Evolutionary conservation across 352 stramenopile genomes (phyloP).

Genomic region (Saprolegnia diclina): DNA sequence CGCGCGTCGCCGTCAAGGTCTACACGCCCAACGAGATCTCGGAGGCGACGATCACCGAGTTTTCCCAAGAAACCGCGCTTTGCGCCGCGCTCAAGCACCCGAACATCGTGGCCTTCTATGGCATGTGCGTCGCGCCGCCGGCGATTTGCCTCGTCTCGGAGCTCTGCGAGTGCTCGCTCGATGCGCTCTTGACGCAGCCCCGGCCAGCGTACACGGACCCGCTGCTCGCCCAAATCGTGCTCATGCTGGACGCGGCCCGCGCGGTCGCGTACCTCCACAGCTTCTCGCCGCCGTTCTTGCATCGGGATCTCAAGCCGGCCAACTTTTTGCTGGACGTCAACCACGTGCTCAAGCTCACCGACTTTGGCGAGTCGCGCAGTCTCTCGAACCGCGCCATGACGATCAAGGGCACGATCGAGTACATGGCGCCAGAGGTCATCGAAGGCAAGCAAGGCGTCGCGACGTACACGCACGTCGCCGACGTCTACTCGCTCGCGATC

Average conservation of each 20-base stretch:
- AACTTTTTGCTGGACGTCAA: conserved; percentile 44
- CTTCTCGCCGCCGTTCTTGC: conserved; percentile 27
- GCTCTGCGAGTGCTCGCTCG: conserved; percentile 43
- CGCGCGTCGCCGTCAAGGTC: conserved; percentile 49
- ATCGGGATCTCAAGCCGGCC: conserved; percentile 28
- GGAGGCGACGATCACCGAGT: conserved; percentile 39
- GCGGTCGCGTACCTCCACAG: conserved; percentile 26
- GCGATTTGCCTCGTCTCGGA: conserved; percentile 51
- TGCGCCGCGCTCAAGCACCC: conserved; percentile 38
- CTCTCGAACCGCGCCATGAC: conserved; percentile 43
- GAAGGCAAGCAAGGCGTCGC: conserved; percentile 59
- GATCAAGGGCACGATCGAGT: conserved; percentile 67
- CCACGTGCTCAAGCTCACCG: conserved; percentile 43
- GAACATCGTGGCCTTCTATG: conserved; percentile 47
- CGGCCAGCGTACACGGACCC: conserved; percentile 15
- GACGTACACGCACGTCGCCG: conserved; percentile 59
- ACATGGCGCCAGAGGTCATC: conserved; percentile 80
- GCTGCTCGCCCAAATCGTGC: conserved; percentile 35
- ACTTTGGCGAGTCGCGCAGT: conserved; percentile 50
- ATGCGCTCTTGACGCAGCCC: conserved; percentile 30
- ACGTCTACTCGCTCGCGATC: conserved; percentile 68
- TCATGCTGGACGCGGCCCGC: conserved; percentile 39
- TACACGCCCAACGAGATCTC: conserved; percentile 50
- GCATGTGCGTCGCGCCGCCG: conserved; percentile 49
- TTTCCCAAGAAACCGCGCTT: conserved; percentile 45